Evolutionary conservation across 2,329 filamentous ascomycete genomes (phyloP), one percentile per base, ranked within the genome.

Genomic region (Epichloe elymi): DNA sequence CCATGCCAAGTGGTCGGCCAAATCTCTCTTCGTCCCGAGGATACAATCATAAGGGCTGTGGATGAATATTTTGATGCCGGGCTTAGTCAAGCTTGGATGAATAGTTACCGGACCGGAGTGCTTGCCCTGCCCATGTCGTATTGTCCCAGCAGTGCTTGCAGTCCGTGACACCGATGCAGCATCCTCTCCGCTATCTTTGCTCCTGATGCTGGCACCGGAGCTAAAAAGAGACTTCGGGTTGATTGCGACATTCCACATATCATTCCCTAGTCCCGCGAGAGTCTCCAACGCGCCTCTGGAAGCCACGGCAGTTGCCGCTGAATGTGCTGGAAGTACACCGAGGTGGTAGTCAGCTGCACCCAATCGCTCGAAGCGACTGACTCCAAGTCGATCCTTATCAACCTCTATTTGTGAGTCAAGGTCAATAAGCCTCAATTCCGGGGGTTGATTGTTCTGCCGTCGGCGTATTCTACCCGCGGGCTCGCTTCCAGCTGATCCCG

Each of bases 31-130:
- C 2, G 93, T 88, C 0, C 88, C 88, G 50, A 96, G 72, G n/a
- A 97, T 85, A 60, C 90, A 97, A 67, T 98, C 93, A 62, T 94
- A 98, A 0, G 93, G 93, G 59, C 89, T 96, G 61, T 95, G 89
- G 40, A 98, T 88, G 63, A 96, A 96, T 15, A 98, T 86, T 61
- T 97, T 76, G 59, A 75, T 66, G 2, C 78, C 75, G 48, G 72
- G 72, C 60, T 80, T 75, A 57, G 74, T 60, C 56, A 85, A 65
- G 58, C 73, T 73, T 50, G 78, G 67, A 62, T 83, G 75, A 2
- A 75, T 69, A 12, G 70, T 65, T 38, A 65, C 65, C 3, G 61
- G 55, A 3, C 56, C 53, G 6, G 60, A 51, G 40, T 59, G 41
- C 46, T 15, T 61, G 11, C 56, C 56, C 7, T 56, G 54, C 4